Percentiles rank a stretch among this genome's conserved stretches.
These are phyloP conservation scores for Glomus cerebriforme DNA, from an alignment of 192 early-diverging fungal genomes.

Conservation along the genomic window DNA sequence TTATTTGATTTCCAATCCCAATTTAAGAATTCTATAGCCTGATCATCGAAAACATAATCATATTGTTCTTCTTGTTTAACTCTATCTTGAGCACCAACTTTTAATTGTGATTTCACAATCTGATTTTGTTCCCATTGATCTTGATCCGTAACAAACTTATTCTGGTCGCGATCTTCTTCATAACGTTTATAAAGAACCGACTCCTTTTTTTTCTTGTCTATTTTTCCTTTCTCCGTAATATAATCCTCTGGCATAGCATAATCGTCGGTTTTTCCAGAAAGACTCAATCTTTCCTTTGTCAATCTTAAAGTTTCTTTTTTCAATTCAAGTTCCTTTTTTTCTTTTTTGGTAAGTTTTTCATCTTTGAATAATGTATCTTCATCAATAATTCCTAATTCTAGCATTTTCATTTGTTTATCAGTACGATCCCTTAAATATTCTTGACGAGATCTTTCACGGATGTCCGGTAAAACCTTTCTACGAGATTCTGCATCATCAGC, in stretches of 20 bases:
- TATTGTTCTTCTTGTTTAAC: conserved; percentile 64
- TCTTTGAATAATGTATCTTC: conserved; percentile 81
- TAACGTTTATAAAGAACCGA: conserved; percentile 86
- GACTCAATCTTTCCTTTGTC: conserved; percentile 79
- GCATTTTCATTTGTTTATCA: conserved; percentile 73
- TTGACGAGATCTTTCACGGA: conserved; percentile 88
- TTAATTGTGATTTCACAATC: conserved; percentile 60
- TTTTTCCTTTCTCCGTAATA: conserved; percentile 97
- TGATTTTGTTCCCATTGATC: conserved; percentile 92
- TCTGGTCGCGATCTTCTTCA: conserved; percentile 70
- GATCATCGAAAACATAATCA: conserved; percentile 94
- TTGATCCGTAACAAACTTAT: conserved; percentile 80
- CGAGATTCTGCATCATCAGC: conserved; percentile 80
- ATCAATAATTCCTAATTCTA: conserved; percentile 80
- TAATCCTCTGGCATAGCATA: conserved; percentile 94
- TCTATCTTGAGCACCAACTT: conserved; percentile 56
- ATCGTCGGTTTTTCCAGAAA: conserved; percentile 79
- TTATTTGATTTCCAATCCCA: conserved; percentile 55
- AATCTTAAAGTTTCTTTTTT: conserved; percentile 83
- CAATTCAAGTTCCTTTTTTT: conserved; percentile 76
- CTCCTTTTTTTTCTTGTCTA: conserved; percentile 93
- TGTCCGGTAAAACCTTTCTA: conserved; percentile 64
- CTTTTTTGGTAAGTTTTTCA: conserved; percentile 75
- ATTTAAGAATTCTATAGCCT: conserved; percentile 87
- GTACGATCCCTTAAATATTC: conserved; percentile 90